Conservation (phyloP, 2,329 filamentous ascomycete species). For the Fusarium sp. region DNA sequence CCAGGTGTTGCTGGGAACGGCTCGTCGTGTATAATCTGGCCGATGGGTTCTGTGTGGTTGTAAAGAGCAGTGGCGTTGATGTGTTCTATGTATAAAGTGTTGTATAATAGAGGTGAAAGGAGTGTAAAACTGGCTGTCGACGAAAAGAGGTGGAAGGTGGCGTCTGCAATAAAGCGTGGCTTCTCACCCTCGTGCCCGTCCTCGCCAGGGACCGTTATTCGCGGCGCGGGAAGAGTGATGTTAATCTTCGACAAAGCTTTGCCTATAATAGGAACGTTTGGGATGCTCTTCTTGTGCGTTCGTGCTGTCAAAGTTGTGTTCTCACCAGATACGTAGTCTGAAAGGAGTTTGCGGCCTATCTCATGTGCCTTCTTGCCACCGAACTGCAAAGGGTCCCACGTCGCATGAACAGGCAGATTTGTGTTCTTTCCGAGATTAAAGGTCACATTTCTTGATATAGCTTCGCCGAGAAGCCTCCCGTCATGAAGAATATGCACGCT, state of each 20-base stretch:
- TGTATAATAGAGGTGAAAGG: slow-evolving; percentile 78
- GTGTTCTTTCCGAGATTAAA: slow-evolving; percentile 78
- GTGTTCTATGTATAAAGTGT: slow-evolving; percentile 79
- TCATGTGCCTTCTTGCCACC: slow-evolving; percentile 70
- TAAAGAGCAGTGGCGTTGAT: slow-evolving; percentile 89
- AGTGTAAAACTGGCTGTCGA: slow-evolving; percentile 88
- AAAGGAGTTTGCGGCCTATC: slow-evolving; percentile 79
- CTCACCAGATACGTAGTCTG: slow-evolving; percentile 86
- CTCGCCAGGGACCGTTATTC: slow-evolving; percentile 67
- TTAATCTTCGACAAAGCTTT: slow-evolving; percentile 77
- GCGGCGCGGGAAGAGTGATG: slow-evolving; percentile 77
- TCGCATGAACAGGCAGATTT: slow-evolving; percentile 72
- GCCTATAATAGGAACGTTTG: slow-evolving; percentile 77
- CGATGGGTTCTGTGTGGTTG: slow-evolving; percentile 81
- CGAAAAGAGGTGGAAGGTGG: slow-evolving; percentile 86
- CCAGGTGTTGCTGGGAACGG: slow-evolving; percentile 84
- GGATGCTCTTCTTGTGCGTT: slow-evolving; percentile 78
- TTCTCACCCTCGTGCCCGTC: slow-evolving; percentile 48
- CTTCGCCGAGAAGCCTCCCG: slow-evolving; percentile 78
- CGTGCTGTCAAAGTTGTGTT: slow-evolving; percentile 84
- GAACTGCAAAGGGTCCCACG: slow-evolving; percentile 76
- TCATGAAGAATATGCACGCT: slow-evolving; percentile 82
- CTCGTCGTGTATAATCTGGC: slow-evolving; percentile 77
- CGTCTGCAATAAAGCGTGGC: slow-evolving; percentile 81
- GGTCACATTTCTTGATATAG: slow-evolving; percentile 71